Percentiles rank a stretch among this genome's conserved stretches.
Conservation (phyloP, 768 basidiomycete species). For the Piloderma croceum region DNA sequence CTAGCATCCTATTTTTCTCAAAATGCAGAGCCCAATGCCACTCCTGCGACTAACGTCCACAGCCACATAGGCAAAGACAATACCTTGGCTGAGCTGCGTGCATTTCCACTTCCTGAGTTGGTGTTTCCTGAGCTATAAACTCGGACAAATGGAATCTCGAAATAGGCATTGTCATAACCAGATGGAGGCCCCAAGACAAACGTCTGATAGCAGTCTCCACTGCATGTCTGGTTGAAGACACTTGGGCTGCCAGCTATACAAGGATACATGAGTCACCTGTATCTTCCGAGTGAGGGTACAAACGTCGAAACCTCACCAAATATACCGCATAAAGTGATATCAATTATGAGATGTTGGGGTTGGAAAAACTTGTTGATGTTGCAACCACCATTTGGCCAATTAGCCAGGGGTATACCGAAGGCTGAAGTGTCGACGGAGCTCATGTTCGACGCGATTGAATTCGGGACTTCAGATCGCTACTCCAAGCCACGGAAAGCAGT, state of each 20-base stretch:
- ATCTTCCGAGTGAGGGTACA: slow-evolving; percentile 19
- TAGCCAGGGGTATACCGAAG: slow-evolving; percentile 63
- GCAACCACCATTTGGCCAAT: slow-evolving; percentile 60
- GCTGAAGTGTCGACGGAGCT: slow-evolving; percentile 48
- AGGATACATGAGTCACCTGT: not conserved
- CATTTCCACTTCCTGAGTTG: too few relatives aligned
- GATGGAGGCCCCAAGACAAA: slow-evolving; percentile 61
- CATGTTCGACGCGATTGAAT: slow-evolving; percentile 40
- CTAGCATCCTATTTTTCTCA: too few relatives aligned
- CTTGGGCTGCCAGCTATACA: slow-evolving; percentile 39
- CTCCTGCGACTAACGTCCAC: too few relatives aligned
- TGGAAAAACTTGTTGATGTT: slow-evolving; percentile 47
- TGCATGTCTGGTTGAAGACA: slow-evolving; percentile 57
- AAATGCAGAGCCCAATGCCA: too few relatives aligned
- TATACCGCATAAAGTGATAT: slow-evolving; percentile 67
- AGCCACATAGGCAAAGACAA: too few relatives aligned
- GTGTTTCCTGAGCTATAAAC: slow-evolving; percentile 36
- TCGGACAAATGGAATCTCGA: slow-evolving; percentile 60
- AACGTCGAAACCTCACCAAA: slow-evolving; percentile 18
- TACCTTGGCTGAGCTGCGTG: too few relatives aligned
- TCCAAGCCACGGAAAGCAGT: slow-evolving; percentile 1
- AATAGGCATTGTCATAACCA: slow-evolving; percentile 62
- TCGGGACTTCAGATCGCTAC: slow-evolving; percentile 45
- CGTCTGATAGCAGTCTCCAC: slow-evolving; percentile 63
- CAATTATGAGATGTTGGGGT: slow-evolving; percentile 63